Percentiles rank a stretch among this genome's conserved stretches.
These are phyloP conservation scores for Plasmodium fragile DNA, from an alignment of 169 alveolate genomes.

Conservation along the genomic window DNA sequence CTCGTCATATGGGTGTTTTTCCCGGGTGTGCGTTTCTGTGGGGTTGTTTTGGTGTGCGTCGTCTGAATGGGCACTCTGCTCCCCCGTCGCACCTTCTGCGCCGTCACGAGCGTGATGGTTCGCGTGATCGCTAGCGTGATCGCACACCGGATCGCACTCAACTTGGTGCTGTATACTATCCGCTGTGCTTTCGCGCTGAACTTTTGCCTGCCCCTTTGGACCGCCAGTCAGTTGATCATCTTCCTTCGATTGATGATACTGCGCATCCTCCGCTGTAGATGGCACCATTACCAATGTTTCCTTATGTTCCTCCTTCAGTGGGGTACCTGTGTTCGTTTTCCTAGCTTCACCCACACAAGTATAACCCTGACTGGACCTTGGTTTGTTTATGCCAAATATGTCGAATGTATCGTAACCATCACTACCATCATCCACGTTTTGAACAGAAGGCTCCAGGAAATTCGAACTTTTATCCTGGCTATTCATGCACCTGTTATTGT, in stretches of 20 bases:
- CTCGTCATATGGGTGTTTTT: constrained; percentile 26
- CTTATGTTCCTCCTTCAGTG: background rate
- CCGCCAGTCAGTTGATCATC: background rate
- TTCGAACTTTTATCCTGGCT: background rate
- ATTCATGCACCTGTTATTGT: background rate
- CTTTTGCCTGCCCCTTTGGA: background rate
- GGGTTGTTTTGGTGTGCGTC: constrained; percentile 10
- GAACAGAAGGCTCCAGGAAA: background rate
- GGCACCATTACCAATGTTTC: background rate
- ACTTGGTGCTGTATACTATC: background rate
- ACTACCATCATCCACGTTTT: constrained; percentile 14
- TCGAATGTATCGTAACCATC: constrained; percentile 2
- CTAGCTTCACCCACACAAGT: background rate
- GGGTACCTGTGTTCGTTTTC: background rate
- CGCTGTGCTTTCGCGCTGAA: background rate
- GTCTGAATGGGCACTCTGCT: background rate
- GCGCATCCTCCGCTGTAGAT: background rate
- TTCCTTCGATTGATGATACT: background rate
- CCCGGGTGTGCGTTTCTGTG: background rate
- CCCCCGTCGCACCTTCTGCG: background rate
- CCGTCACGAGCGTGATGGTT: background rate
- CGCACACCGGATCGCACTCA: too few relatives aligned
- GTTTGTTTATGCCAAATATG: constrained; percentile 34
- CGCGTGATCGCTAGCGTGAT: background rate
- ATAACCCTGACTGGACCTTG: background rate